Conservation (phyloP, 2,329 filamentous ascomycete genomes). For the Dactylellina drechsleri region DNA sequence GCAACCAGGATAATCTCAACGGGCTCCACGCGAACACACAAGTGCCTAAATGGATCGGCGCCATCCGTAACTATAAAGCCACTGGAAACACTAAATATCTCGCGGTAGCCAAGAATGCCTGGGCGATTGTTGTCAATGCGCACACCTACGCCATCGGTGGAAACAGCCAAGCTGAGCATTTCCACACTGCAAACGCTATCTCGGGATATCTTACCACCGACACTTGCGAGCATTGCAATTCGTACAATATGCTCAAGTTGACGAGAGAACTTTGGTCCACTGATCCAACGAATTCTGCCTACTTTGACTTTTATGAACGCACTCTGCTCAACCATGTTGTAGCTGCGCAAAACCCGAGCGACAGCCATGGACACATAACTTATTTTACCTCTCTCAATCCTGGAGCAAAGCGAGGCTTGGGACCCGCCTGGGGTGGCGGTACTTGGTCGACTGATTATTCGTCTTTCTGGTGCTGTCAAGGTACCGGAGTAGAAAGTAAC, state of each 20-base stretch:
- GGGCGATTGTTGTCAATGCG: constrained; percentile 64
- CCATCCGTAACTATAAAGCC: constrained; percentile 65
- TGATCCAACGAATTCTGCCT: constrained; percentile 62
- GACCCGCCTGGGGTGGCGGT: constrained; percentile 68
- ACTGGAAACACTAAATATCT: constrained; percentile 64
- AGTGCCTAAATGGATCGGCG: constrained; percentile 68
- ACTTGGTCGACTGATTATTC: constrained; percentile 68
- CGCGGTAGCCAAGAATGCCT: constrained; percentile 67
- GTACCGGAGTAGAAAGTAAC: constrained; percentile 67
- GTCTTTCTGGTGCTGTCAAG: constrained; percentile 69
- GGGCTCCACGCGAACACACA: constrained; percentile 68
- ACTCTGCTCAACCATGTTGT: constrained; percentile 67
- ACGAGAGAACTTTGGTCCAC: constrained; percentile 66
- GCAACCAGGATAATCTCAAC: constrained; percentile 64
- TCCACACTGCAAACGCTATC: constrained; percentile 65
- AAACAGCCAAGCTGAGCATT: constrained; percentile 68
- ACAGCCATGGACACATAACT: constrained; percentile 66
- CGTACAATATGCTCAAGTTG: constrained; percentile 70
- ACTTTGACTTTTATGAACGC: constrained; percentile 68
- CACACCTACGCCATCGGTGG: constrained; percentile 68
- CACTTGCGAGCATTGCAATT: constrained; percentile 68
- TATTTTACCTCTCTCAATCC: constrained; percentile 68
- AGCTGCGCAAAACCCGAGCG: constrained; percentile 65
- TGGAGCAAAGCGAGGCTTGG: constrained; percentile 65
- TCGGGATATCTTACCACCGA: constrained; percentile 64